Conservation (phyloP, 2,329 filamentous ascomycete genomes). For the Diaporthe ilicicola region DNA sequence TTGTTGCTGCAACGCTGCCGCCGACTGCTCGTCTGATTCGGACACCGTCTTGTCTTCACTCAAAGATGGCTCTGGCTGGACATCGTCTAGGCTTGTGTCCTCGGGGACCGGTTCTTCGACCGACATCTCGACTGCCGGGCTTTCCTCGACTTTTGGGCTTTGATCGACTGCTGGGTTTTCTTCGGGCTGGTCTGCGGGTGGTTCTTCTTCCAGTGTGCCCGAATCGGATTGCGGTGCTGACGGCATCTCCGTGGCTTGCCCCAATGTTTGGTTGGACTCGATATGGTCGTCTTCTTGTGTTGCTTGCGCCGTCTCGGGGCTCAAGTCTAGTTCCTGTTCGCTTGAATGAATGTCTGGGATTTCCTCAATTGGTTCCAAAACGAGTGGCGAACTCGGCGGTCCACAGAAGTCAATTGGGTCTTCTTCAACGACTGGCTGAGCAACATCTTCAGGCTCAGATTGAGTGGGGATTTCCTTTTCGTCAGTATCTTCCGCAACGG, state of each 20-base stretch:
- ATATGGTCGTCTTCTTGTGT: not conserved
- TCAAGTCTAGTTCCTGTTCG: not conserved
- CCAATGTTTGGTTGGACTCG: not conserved
- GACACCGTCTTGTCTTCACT: too few species aligned
- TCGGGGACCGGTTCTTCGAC: not conserved
- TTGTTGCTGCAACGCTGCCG: not conserved
- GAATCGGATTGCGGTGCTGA: not conserved
- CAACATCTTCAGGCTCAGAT: not conserved
- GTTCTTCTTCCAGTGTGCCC: not conserved
- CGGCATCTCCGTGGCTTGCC: not conserved
- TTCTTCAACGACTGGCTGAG: not conserved
- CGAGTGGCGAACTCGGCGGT: not conserved
- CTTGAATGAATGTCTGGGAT: not conserved
- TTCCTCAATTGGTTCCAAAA: not conserved
- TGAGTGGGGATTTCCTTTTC: slow-evolving; percentile 26
- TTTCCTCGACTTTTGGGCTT: not conserved
- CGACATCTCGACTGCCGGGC: not conserved
- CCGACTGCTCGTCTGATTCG: not conserved
- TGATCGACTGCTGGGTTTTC: not conserved
- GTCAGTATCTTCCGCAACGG: slow-evolving; percentile 30
- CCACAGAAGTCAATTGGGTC: not conserved
- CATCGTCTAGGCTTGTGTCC: not conserved
- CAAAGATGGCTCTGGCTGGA: not conserved
- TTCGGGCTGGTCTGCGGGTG: not conserved
- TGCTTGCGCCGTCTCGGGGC: not conserved